Conservation (phyloP, 2,329 filamentous ascomycete species). For the Cladosporium cucumerinum region DNA sequence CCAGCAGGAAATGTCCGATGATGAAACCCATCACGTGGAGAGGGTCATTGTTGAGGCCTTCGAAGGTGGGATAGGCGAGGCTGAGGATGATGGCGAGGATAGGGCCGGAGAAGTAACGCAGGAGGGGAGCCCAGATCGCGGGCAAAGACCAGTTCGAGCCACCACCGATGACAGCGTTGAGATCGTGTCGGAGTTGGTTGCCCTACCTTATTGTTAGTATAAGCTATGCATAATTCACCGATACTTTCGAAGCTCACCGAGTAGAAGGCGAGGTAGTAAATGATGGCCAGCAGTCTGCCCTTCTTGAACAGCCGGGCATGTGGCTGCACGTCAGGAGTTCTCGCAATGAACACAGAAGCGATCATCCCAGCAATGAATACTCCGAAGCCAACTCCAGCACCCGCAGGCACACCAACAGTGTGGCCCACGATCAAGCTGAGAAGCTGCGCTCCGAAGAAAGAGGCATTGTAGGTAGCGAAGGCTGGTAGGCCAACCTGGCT, state of each 20-base stretch:
- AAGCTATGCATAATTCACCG: neutral
- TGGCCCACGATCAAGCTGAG: slow-evolving; percentile 52
- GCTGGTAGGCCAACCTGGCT: slow-evolving; percentile 45
- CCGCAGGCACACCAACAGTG: slow-evolving; percentile 30
- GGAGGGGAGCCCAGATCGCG: slow-evolving; percentile 48
- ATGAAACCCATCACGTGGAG: slow-evolving; percentile 46
- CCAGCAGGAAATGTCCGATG: slow-evolving; percentile 34
- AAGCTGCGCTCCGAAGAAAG: slow-evolving; percentile 54
- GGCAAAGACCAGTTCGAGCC: slow-evolving; percentile 58
- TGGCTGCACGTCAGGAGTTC: slow-evolving; percentile 14
- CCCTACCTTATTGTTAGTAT: neutral
- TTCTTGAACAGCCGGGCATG: slow-evolving; percentile 10
- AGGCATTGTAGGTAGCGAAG: slow-evolving; percentile 48
- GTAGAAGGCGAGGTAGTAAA: slow-evolving; percentile 58
- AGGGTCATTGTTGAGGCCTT: slow-evolving; percentile 40
- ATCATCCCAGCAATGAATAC: slow-evolving; percentile 45
- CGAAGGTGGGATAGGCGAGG: slow-evolving; percentile 50
- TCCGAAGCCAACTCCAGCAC: slow-evolving; percentile 47
- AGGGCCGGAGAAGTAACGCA: slow-evolving; percentile 50
- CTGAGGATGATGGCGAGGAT: slow-evolving; percentile 52
- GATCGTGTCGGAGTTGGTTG: slow-evolving; percentile 39
- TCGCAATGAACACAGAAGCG: slow-evolving; percentile 27
- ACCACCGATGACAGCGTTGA: slow-evolving; percentile 53
- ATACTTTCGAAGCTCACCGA: slow-evolving; percentile 44
- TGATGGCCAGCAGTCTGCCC: slow-evolving; percentile 26